phyloP scores from a whole-genome alignment of 257 asterid species.

The Craterostigma plantagineum region DNA sequence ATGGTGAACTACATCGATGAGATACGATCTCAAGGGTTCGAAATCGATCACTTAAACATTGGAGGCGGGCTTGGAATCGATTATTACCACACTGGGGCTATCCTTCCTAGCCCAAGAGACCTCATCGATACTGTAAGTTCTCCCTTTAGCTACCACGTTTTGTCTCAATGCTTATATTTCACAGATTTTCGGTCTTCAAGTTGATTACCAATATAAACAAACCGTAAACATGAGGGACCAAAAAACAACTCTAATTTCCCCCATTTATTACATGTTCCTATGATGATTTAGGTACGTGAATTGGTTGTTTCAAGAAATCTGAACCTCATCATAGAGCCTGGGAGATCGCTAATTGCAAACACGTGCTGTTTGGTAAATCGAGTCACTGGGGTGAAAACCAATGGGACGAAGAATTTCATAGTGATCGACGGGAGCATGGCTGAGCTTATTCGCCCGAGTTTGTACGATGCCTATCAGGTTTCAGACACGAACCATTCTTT shows the following conservation, averaged over 20 bases:
- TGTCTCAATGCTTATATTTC: no score
- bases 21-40: conserved; percentile 89
- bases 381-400: conserved; percentile 89
- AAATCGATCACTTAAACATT: conserved; percentile 64
- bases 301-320: conserved; percentile 69
- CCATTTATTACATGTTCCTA: conserved; percentile 6
- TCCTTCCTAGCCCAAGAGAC: conserved; percentile 84
- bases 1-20: conserved; percentile 87
- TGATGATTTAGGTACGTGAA: conserved; percentile 61
- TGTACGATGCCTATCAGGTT: conserved; percentile 88
- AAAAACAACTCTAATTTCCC: not conserved
- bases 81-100: conserved; percentile 77
- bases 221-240: not conserved
- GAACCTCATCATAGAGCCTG: conserved; percentile 92
- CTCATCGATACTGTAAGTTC: conserved; percentile 70
- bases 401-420: conserved; percentile 71
- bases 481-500: not conserved
- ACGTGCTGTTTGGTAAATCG: conserved; percentile 87
- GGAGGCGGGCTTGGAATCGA: conserved; percentile 98
- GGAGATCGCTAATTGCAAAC: conserved; percentile 86
- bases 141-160: not conserved
- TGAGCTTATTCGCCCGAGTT: conserved; percentile 92
- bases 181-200: no score
- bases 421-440: conserved; percentile 99
- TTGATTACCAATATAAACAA: no score